A percentile compares a stretch with the other conserved stretches of the same genome.
Conservation (phyloP, 345 rosid genomes). For the Corymbia maculata region DNA sequence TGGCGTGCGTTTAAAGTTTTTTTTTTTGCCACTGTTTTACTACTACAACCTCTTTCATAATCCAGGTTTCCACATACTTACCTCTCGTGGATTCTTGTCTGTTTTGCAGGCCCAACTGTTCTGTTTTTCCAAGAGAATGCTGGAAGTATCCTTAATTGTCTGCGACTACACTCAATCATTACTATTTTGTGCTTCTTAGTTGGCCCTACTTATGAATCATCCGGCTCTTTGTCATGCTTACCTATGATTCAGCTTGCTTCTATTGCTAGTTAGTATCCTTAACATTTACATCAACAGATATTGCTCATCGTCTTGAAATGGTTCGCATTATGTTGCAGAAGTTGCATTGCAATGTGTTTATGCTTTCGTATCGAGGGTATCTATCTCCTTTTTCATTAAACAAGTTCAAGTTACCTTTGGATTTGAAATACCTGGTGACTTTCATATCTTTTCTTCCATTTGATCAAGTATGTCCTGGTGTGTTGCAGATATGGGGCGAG, state of each 20-base stretch:
- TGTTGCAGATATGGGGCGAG: constrained; percentile 79
- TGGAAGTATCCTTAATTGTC: constrained; percentile 79
- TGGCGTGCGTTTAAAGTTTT: not conserved
- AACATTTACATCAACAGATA: constrained; percentile 53
- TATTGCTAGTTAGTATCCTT: constrained; percentile 22
- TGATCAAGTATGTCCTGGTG: not conserved
- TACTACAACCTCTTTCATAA: not conserved
- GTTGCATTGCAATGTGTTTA: constrained; percentile 90
- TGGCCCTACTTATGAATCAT: not conserved
- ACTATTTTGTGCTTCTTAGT: not conserved
- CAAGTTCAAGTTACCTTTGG: not conserved
- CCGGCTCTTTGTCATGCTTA: not conserved
- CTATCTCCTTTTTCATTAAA: constrained; percentile 2
- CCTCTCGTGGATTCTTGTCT: not conserved
- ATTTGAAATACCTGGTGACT: not conserved
- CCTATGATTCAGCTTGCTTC: not conserved
- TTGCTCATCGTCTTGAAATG: constrained; percentile 98
- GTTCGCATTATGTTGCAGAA: constrained; percentile 79
- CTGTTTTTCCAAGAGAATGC: constrained; percentile 99
- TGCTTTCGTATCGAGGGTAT: constrained; percentile 99
- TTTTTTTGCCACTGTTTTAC: not conserved
- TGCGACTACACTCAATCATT: not conserved
- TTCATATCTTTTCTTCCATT: not conserved
- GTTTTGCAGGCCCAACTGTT: constrained; percentile 88
- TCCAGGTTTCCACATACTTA: not conserved